These are phyloP conservation scores for Remersonia thermophila DNA, from an alignment of 2,329 filamentous ascomycete genomes.

Conservation along the genomic window DNA sequence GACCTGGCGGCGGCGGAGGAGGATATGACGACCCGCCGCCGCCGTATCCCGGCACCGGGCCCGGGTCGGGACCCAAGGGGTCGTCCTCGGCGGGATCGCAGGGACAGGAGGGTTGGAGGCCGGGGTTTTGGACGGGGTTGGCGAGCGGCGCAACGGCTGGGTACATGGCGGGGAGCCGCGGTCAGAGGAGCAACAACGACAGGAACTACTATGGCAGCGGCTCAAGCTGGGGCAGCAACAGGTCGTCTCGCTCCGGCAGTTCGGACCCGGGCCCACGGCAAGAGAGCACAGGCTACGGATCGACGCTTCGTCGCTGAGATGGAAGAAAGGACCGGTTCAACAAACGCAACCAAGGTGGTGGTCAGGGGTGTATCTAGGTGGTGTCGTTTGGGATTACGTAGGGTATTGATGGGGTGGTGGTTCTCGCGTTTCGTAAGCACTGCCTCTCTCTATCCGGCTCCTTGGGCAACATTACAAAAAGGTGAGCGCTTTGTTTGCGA, in stretches of 20 bases:
- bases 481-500: too few species aligned
- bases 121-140: slow-evolving; percentile 65
- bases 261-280: slow-evolving; percentile 34
- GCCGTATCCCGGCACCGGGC: slow-evolving; percentile 36
- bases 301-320: slow-evolving; percentile 45
- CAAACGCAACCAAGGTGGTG: slow-evolving; percentile 1
- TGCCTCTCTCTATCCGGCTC: slow-evolving; percentile 2
- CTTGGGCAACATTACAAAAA: slow-evolving; percentile 3
- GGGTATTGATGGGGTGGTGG: too few species aligned
- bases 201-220: slow-evolving; percentile 20
- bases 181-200: slow-evolving; percentile 24
- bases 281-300: slow-evolving; percentile 62
- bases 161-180: slow-evolving; percentile 46
- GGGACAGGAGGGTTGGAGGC: slow-evolving; percentile 44
- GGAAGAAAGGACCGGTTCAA: background rate
- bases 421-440: too few species aligned
- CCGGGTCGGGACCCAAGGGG: slow-evolving; percentile 6
- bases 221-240: slow-evolving; percentile 23
- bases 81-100: slow-evolving; percentile 1
- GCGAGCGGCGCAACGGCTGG: slow-evolving; percentile 56
- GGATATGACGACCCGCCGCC: slow-evolving; percentile 37
- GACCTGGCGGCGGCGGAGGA: slow-evolving; percentile 20
- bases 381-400: too few species aligned
- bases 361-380: too few species aligned
- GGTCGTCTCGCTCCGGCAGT: slow-evolving; percentile 20